A percentile compares a stretch with the other conserved stretches of the same genome.
These are phyloP conservation scores for Hymenoscyphus albidus DNA, from an alignment of 2,329 filamentous ascomycete genomes.

Conservation along the genomic window DNA sequence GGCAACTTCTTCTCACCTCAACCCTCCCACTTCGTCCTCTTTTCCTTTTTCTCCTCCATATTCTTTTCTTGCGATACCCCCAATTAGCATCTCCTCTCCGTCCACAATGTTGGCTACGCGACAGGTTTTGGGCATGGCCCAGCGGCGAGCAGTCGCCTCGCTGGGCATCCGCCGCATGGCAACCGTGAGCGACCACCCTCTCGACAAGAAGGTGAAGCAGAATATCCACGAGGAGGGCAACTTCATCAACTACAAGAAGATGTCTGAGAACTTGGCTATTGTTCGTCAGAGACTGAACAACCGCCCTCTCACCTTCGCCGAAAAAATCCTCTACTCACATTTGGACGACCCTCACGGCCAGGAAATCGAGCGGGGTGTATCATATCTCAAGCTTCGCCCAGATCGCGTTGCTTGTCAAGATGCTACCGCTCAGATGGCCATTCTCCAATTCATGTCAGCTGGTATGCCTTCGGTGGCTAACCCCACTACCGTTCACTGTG, in stretches of 20 bases:
- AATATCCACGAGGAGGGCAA: slow-evolving; percentile 94
- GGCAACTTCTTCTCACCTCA: slow-evolving; percentile 4
- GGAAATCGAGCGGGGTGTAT: slow-evolving; percentile 92
- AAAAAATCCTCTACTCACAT: slow-evolving; percentile 99
- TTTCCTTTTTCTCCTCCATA: slow-evolving; percentile 15
- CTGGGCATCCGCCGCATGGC: slow-evolving; percentile 70
- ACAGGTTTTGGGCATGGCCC: slow-evolving; percentile 65
- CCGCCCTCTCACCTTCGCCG: slow-evolving; percentile 87
- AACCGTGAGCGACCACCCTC: slow-evolving; percentile 77
- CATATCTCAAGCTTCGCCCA: slow-evolving; percentile 93
- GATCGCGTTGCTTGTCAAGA: slow-evolving; percentile 99
- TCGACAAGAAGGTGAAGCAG: slow-evolving; percentile 96
- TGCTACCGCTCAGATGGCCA: slow-evolving; percentile 99
- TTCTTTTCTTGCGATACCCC: slow-evolving; percentile 11
- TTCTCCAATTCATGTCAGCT: slow-evolving; percentile 99
- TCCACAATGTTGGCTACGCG: slow-evolving; percentile 64
- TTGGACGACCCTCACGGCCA: slow-evolving; percentile 94
- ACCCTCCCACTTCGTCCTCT: slow-evolving; percentile 14
- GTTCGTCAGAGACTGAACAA: slow-evolving; percentile 90
- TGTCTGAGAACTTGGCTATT: slow-evolving; percentile 93
- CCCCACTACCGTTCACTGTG: slow-evolving; percentile 94
- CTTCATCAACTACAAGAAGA: slow-evolving; percentile 99
- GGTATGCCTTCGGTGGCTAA: slow-evolving; percentile 95
- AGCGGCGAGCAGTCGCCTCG: slow-evolving; percentile 57
- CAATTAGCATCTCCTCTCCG: slow-evolving; percentile 16